A percentile compares a stretch with the other conserved stretches of the same genome.
These are phyloP conservation scores for Mitragyna speciosa DNA, from an alignment of 257 asterid genomes.

Conservation along the genomic window DNA sequence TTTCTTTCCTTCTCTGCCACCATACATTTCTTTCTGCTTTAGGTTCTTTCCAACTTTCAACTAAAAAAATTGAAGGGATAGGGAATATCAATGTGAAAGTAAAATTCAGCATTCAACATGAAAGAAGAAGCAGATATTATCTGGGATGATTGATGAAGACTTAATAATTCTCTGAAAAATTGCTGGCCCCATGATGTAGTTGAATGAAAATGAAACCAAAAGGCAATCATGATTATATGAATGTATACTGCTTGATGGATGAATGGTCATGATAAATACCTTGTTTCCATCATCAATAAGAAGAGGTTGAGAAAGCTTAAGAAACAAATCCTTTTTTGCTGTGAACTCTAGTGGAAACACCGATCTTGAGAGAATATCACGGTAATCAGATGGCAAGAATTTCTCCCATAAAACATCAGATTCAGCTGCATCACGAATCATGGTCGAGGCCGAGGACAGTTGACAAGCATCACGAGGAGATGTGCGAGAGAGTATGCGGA, in stretches of 20 bases:
- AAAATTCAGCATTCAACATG: not conserved
- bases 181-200: not conserved
- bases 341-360: conserved; percentile 39
- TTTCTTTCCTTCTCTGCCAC: not conserved
- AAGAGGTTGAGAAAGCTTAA: conserved; percentile 50
- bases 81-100: not conserved
- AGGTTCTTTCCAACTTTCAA: not conserved
- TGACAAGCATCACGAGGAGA: conserved; percentile 56
- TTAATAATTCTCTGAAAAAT: not conserved
- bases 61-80: too few relatives aligned
- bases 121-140: not conserved
- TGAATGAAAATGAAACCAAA: not conserved
- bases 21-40: not conserved
- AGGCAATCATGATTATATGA: not conserved
- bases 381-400: conserved; percentile 59
- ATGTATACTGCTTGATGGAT: not conserved
- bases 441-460: conserved; percentile 35
- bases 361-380: conserved; percentile 40
- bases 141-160: not conserved
- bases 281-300: conserved; percentile 66
- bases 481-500: conserved; percentile 41
- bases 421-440: conserved; percentile 43
- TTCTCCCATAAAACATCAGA: conserved; percentile 62
- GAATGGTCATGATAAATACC: conserved; percentile 35
- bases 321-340: conserved; percentile 59